phyloP scores from a whole-genome alignment of 805 yeast species.

The Wickerhamomyces bovis region DNA sequence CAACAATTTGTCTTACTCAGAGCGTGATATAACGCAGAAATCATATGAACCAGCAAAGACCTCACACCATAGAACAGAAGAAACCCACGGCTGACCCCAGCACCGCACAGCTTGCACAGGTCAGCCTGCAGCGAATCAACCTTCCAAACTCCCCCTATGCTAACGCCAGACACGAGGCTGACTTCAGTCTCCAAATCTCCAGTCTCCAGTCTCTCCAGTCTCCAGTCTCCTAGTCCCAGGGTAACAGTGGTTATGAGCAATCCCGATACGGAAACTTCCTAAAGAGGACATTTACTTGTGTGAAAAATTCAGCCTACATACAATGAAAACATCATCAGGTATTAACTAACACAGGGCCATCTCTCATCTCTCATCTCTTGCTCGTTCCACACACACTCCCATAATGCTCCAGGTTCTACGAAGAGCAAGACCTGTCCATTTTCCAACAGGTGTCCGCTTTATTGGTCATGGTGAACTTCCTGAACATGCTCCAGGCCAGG shows the following conservation, averaged over 20 bases:
- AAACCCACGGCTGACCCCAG: too few relatives aligned
- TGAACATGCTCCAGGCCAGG: conserved; percentile 35
- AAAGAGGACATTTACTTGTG: background rate
- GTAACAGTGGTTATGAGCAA: background rate
- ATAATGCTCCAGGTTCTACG: background rate
- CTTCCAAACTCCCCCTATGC: too few relatives aligned
- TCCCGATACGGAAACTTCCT: background rate
- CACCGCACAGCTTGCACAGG: too few relatives aligned
- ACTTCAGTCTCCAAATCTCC: too few relatives aligned
- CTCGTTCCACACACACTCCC: background rate
- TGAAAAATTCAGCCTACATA: too few relatives aligned
- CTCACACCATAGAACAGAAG: too few relatives aligned
- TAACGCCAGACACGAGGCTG: background rate
- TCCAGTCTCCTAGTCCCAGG: too few relatives aligned
- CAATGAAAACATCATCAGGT: too few relatives aligned
- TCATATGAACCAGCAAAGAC: too few relatives aligned
- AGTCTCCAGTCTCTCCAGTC: too few relatives aligned
- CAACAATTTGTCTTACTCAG: background rate
- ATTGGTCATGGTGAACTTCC: conserved; percentile 15
- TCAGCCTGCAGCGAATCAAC: too few relatives aligned
- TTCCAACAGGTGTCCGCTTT: background rate
- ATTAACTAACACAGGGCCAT: too few relatives aligned
- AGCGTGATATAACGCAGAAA: background rate
- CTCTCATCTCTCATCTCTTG: background rate
- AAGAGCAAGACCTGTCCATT: background rate